Base-by-base conservation (phyloP, 306 rosid genomes). In the Prunus kanzakura region DNA sequence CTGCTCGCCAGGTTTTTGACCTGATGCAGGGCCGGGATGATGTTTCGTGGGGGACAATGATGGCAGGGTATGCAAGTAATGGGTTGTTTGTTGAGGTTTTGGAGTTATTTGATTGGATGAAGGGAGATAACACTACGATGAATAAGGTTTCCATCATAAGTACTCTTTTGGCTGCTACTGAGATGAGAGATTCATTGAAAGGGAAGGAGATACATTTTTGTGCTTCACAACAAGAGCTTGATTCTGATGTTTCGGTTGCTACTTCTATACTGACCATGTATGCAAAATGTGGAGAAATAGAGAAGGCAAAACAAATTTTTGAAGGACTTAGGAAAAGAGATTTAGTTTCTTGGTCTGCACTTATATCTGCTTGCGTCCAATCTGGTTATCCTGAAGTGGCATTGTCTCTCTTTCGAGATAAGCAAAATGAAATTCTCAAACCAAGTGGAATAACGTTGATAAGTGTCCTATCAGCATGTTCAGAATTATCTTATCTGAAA, bases 311-410 rank as follows among this genome's bases (percentile, higher is more conserved):
- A 80, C 75, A 83, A n/a, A 67, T 88, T 62, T 89, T 91, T 70
- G 27, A 56, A 71, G 74, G 79, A 79, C 77, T 84, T 61, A 66
- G 72, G 56, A 78, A 64, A 51, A 89, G 80, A 82, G 94, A 91
- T 85, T 54, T 77, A 52, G 84, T 91, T 78, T 87, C 90, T 82
- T 88, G 87, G 87, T 88, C 90, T 80, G 90, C 94, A 2, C 83
- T 87, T 82, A 70, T 86, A 74, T 87, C 89, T 67, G 89, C 88
- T 74, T 81, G 84, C 75, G 89, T 85, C 65, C 89, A 88, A 76
- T 84, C 87, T 22, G 92, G 91, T 47, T 88, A 83, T 71, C 72
- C 84, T 51, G 76, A 71, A 82, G 93, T 82, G 49, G 89, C 89
- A 13, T 62, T 89, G 78, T 83, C 88, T 61, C 67, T 82, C 32